These are phyloP conservation scores for Ophiostoma australiae DNA, from an alignment of 2,329 filamentous ascomycete species.

Conservation along the genomic window DNA sequence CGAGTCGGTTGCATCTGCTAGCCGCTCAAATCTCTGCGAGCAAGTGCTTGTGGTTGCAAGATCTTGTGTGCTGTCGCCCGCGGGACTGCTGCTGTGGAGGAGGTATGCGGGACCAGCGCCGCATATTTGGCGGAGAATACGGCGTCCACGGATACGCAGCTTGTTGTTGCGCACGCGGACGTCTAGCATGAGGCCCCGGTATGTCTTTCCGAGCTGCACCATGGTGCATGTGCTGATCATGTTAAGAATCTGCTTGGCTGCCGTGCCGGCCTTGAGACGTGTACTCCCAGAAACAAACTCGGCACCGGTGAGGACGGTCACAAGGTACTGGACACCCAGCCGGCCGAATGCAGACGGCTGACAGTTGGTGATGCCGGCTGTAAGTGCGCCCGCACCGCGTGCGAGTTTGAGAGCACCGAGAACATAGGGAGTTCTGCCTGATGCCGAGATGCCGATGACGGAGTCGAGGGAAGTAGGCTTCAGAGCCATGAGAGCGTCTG, in stretches of 20 bases:
- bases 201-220: conserved; percentile 41
- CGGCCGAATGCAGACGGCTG: conserved; percentile 32
- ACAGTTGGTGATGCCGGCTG: conserved; percentile 39
- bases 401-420: conserved; percentile 38
- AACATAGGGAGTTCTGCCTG: conserved; percentile 41
- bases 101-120: conserved; percentile 16
- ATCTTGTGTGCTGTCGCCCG: background rate
- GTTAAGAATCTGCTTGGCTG: conserved; percentile 42
- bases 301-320: conserved; percentile 38
- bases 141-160: conserved; percentile 19
- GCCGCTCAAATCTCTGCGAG: background rate
- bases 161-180: conserved; percentile 24
- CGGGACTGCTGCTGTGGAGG: background rate
- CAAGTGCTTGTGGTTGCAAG: background rate
- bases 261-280: conserved; percentile 43
- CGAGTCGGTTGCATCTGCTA: background rate
- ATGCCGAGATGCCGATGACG: conserved; percentile 41
- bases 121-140: conserved; percentile 22
- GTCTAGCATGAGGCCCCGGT: conserved; percentile 26
- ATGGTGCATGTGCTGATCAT: conserved; percentile 43
- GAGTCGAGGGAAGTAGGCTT: conserved; percentile 31
- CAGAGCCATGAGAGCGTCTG: conserved; percentile 10
- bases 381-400: conserved; percentile 35
- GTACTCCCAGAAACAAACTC: conserved; percentile 44
- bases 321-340: conserved; percentile 31